Base-by-base conservation (phyloP, 306 rosid genomes). In the Glycine soja region DNA sequence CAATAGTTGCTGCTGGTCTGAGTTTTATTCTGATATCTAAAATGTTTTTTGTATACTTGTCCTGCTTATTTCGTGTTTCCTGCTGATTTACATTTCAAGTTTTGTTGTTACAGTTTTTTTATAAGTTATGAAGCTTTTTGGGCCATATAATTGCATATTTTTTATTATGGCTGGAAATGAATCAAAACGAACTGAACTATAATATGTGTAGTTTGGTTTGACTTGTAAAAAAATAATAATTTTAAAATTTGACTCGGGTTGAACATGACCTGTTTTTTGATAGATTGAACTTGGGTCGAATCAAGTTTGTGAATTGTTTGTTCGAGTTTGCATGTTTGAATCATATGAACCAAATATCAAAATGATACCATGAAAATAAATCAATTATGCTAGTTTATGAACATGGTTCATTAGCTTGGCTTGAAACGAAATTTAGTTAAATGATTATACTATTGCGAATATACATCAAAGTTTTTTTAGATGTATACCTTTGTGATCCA, bases 61-160 rank as follows among this genome's bases (percentile, higher is more conserved):
- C 30, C 67, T 5, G 10, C 6, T 3, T 4, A 38, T 34, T 34
- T 34, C 14, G 4, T 63, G 75, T 74, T 62, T 54, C 9, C 15
- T 38, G 70, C 64, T 46, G 52, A 13, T 63, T 67, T 18, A 74
- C 82, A 38, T 50, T 72, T 76, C 40, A 42, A 68, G 32, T 81
- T 59, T 70, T 64, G 75, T 19, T 52, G 3, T 50, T 52, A 8
- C 19, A 53, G n/a, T 56, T 63, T 70, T 24, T 58, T 70, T 80
- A 45, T 8, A 10, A 51, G 48, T 59, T 57, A 38, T 47, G 67
- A 70, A 77, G 46, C 67, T 64, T 52, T 59, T 50, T 42, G 38
- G 2, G 68, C 38, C 30, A 72, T 71, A 34, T 15, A 32, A 4
- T 24, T 19, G 5, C 9, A 15, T 14, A 2, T 81, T 65, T 45